These are phyloP conservation scores for Monotropa hypopitys DNA, from an alignment of 179 eudicot genomes.

Conservation along the genomic window DNA sequence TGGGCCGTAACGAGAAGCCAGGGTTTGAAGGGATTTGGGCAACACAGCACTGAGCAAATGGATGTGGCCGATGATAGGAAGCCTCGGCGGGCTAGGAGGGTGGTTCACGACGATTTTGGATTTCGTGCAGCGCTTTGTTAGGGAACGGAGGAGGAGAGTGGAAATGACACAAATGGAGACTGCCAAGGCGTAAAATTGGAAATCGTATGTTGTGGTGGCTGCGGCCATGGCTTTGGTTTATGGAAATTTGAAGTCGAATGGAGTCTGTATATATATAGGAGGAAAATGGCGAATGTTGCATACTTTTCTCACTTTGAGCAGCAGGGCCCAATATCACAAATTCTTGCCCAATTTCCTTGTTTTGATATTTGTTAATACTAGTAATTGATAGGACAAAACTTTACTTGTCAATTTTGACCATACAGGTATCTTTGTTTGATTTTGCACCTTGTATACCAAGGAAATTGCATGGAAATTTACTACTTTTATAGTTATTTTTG, in stretches of 20 bases:
- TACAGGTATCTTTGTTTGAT: no score
- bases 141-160: neutral
- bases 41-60: constrained; percentile 11
- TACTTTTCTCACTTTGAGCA: no score
- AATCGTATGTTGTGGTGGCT: neutral
- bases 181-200: neutral
- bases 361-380: no score
- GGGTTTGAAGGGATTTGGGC: constrained; percentile 13
- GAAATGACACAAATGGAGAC: neutral
- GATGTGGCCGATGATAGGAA: constrained; percentile 26
- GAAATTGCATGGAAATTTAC: no score
- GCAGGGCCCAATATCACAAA: no score
- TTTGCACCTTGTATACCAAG: no score
- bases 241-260: neutral
- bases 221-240: neutral
- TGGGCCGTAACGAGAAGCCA: constrained; percentile 14
- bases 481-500: no score
- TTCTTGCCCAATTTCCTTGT: no score
- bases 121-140: neutral
- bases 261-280: neutral
- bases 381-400: no score
- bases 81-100: constrained; percentile 21
- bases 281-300: neutral
- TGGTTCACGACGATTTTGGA: neutral
- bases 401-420: no score